Conservation (phyloP, 1,284 basidiomycete genomes). For the Rhodotorula mucilaginosa region DNA sequence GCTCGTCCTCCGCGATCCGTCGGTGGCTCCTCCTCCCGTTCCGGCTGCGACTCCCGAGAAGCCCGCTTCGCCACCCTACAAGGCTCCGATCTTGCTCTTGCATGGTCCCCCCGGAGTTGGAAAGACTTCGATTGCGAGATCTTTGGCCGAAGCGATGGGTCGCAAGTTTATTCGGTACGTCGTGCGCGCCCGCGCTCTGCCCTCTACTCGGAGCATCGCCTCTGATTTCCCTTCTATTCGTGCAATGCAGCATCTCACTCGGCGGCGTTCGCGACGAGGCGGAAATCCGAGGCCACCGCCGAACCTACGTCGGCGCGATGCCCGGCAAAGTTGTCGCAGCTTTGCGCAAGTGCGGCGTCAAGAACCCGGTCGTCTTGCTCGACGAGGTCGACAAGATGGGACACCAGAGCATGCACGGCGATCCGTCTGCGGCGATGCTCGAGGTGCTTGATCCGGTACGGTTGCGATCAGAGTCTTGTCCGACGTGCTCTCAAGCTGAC, state of each 20-base stretch:
- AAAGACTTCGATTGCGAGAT: slow-evolving; percentile 70
- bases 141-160: slow-evolving; percentile 64
- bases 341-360: slow-evolving; percentile 49
- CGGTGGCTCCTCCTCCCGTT: not conserved
- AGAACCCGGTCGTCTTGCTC: slow-evolving; percentile 52
- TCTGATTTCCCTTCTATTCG: not conserved
- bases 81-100: slow-evolving; percentile 74
- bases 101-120: slow-evolving; percentile 80
- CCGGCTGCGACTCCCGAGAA: slow-evolving; percentile 14
- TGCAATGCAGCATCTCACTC: slow-evolving; percentile 43
- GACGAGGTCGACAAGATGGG: slow-evolving; percentile 54
- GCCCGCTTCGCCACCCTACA: slow-evolving; percentile 50
- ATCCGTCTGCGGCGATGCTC: slow-evolving; percentile 52
- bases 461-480: not conserved
- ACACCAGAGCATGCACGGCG: slow-evolving; percentile 49
- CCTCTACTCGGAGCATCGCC: not conserved
- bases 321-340: slow-evolving; percentile 62
- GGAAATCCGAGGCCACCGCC: slow-evolving; percentile 50
- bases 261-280: slow-evolving; percentile 53
- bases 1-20: slow-evolving; percentile 19
- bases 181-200: not conserved
- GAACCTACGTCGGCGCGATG: slow-evolving; percentile 50
- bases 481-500: not conserved
- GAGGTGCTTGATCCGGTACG: slow-evolving; percentile 46
- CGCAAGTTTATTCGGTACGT: slow-evolving; percentile 55